Percentiles rank a stretch among this genome's conserved stretches.
These are phyloP conservation scores for Tephrocybe sp. DNA, from an alignment of 768 basidiomycete species.

Conservation along the genomic window DNA sequence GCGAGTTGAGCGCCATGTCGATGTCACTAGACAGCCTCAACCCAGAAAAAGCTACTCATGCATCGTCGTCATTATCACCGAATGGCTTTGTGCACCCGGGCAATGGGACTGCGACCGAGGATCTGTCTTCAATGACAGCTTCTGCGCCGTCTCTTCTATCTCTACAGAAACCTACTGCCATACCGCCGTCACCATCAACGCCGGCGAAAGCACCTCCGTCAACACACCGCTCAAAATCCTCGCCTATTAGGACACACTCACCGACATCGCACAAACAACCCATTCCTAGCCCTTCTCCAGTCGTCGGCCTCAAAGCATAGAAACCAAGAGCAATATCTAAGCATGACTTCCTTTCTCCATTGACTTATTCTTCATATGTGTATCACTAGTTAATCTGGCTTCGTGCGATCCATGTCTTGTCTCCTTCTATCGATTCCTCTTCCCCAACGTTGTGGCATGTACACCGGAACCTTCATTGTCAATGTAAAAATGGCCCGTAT, in stretches of 20 bases:
- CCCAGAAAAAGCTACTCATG: background rate
- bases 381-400: conserved; percentile 13
- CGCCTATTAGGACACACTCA: conserved; percentile 20
- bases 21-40: conserved; percentile 10
- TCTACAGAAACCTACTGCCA: conserved; percentile 2
- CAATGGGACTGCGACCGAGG: conserved; percentile 11
- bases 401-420: background rate
- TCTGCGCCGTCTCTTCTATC: conserved; percentile 16
- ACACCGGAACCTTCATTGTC: background rate
- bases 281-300: conserved; percentile 18
- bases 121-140: conserved; percentile 10
- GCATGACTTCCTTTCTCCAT: background rate
- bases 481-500: too few relatives aligned
- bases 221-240: conserved; percentile 11
- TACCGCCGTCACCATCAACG: conserved; percentile 7
- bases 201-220: conserved; percentile 2
- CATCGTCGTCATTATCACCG: conserved; percentile 12
- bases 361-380: conserved; percentile 2
- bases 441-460: background rate
- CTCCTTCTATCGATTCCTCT: background rate
- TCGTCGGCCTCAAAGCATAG: conserved; percentile 29
- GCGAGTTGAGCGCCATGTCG: conserved; percentile 19
- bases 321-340: conserved; percentile 1
- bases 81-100: conserved; percentile 14
- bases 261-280: conserved; percentile 21